phyloP scores from a whole-genome alignment of 2,329 filamentous ascomycete genomes.

The Fusarium veterinarium region DNA sequence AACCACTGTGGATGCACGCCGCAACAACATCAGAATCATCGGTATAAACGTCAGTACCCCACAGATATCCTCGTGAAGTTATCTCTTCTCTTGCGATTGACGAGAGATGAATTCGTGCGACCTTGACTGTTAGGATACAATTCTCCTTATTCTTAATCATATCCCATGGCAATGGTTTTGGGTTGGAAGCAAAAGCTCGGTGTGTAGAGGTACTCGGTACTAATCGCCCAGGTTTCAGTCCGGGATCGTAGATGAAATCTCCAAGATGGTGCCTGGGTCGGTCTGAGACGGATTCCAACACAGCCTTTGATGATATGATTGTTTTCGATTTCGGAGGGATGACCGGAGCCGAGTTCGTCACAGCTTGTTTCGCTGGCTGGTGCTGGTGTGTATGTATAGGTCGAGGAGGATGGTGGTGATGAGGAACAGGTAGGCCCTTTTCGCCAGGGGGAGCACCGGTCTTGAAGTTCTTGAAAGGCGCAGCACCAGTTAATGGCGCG shows the following conservation, averaged over 20 bases:
- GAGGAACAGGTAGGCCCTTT: conserved; percentile 53
- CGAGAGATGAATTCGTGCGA: conserved; percentile 82
- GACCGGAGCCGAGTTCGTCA: conserved; percentile 36
- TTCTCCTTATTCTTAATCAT: conserved; percentile 81
- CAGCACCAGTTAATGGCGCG: conserved; percentile 55
- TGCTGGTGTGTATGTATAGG: conserved; percentile 43
- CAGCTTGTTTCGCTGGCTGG: conserved; percentile 42
- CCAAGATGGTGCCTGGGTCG: conserved; percentile 84
- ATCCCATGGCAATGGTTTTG: conserved; percentile 80
- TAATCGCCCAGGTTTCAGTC: conserved; percentile 65
- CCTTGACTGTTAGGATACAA: conserved; percentile 88
- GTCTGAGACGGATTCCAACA: conserved; percentile 77
- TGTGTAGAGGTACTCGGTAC: conserved; percentile 54
- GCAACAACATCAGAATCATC: conserved; percentile 95
- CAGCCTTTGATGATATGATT: conserved; percentile 73
- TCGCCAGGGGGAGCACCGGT: conserved; percentile 58
- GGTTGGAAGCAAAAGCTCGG: conserved; percentile 64
- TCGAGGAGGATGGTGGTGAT: conserved; percentile 62
- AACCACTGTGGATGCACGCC: conserved; percentile 92
- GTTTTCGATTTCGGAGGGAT: conserved; percentile 71
- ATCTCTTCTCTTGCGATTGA: conserved; percentile 81
- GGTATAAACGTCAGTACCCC: conserved; percentile 95
- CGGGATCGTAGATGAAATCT: conserved; percentile 82
- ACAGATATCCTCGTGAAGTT: conserved; percentile 81
- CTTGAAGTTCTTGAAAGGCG: conserved; percentile 64